Conservation (phyloP, 371 early-diverging fungal genomes). For the Mortierella sp. region DNA sequence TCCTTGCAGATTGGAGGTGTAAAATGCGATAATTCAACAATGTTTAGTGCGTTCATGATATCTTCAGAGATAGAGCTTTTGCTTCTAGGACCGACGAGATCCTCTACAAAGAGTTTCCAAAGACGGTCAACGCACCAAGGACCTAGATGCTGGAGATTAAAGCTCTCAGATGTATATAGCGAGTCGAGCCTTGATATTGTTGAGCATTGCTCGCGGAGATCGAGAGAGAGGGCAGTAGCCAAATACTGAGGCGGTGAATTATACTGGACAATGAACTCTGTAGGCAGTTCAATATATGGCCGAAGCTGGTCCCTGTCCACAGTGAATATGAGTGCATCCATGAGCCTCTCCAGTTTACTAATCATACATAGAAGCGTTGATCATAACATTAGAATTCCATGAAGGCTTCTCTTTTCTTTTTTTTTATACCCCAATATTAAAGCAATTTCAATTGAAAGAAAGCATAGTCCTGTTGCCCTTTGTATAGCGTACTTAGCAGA, state of each 20-base stretch:
- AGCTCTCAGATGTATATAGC: constrained; percentile 54
- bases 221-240: constrained; percentile 59
- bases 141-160: constrained; percentile 66
- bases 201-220: constrained; percentile 59
- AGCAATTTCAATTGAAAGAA: too few species aligned
- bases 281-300: constrained; percentile 60
- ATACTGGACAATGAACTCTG: constrained; percentile 68
- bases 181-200: constrained; percentile 55
- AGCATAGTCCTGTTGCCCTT: too few species aligned
- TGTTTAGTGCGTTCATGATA: constrained; percentile 15
- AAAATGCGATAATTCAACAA: constrained; percentile 40
- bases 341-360: constrained; percentile 76
- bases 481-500: constrained; percentile 60
- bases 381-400: neutral
- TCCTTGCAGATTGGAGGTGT: constrained; percentile 2
- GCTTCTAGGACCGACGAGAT: constrained; percentile 39
- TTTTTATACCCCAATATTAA: too few species aligned
- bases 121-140: constrained; percentile 76
- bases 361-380: neutral
- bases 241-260: constrained; percentile 55
- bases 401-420: too few species aligned
- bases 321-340: constrained; percentile 78
- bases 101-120: constrained; percentile 62
- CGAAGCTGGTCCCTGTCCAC: constrained; percentile 59
- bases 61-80: constrained; percentile 17